These are phyloP conservation scores for Chondrostereum purpureum DNA, from an alignment of 1,284 basidiomycete genomes.

Conservation along the genomic window DNA sequence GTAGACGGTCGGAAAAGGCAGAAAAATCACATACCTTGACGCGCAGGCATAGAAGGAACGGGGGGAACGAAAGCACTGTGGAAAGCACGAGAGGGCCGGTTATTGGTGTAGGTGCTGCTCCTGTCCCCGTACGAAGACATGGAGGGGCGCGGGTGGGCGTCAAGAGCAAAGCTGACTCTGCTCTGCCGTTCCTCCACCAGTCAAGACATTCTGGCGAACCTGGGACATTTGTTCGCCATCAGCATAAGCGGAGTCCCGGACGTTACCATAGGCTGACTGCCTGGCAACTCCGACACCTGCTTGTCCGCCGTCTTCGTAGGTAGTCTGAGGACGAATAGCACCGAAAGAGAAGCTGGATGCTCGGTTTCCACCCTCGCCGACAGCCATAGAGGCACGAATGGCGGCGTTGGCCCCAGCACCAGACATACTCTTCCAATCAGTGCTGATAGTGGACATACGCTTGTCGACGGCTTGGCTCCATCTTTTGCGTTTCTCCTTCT, in stretches of 20 bases:
- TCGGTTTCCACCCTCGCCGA: conserved; percentile 33
- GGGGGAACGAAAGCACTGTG: conserved; percentile 40
- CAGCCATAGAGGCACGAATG: conserved; percentile 64
- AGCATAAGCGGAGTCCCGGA: conserved; percentile 7
- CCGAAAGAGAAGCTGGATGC: conserved; percentile 53
- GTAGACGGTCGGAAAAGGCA: conserved; percentile 2
- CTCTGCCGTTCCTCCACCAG: conserved; percentile 37
- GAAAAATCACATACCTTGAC: conserved; percentile 14
- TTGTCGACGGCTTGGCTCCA: conserved; percentile 72
- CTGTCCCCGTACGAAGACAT: conserved; percentile 11
- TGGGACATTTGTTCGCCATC: conserved; percentile 44
- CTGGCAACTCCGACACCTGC: conserved; percentile 36
- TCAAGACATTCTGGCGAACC: conserved; percentile 34
- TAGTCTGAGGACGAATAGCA: conserved; percentile 42
- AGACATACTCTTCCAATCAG: conserved; percentile 73
- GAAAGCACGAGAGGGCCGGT: conserved; percentile 33
- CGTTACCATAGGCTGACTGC: conserved; percentile 18
- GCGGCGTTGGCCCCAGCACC: conserved; percentile 66
- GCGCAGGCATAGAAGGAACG: conserved; percentile 31
- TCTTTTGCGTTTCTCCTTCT: conserved; percentile 53
- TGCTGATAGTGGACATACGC: conserved; percentile 75
- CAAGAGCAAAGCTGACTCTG: conserved; percentile 37
- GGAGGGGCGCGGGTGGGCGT: conserved; percentile 55
- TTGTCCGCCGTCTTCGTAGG: conserved; percentile 39
- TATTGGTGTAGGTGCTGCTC: conserved; percentile 12